These are phyloP conservation scores for Ceratocystis colombiana DNA, from an alignment of 2,329 filamentous ascomycete species.

Conservation along the genomic window DNA sequence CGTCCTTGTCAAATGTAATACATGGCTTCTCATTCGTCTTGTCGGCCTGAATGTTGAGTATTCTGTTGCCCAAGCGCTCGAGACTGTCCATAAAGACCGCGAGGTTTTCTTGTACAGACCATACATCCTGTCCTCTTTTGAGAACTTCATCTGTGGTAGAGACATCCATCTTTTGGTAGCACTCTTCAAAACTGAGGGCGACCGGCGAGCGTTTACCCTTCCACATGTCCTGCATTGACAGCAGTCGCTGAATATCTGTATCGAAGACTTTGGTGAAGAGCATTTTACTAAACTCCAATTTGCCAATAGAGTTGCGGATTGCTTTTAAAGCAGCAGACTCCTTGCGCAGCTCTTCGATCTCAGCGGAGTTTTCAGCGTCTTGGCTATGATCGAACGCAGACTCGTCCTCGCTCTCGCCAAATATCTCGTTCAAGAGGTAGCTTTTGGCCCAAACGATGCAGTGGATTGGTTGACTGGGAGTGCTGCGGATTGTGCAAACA, in stretches of 20 bases:
- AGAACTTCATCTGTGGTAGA: constrained; percentile 42
- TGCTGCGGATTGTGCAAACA: constrained; percentile 94
- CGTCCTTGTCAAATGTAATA: constrained; percentile 92
- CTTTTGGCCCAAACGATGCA: constrained; percentile 99
- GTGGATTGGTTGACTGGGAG: constrained; percentile 90
- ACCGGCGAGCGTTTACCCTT: constrained; percentile 66
- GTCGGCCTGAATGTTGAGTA: constrained; percentile 51
- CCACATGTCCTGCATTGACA: constrained; percentile 95
- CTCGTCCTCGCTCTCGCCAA: constrained; percentile 82
- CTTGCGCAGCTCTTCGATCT: constrained; percentile 77
- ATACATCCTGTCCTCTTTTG: constrained; percentile 61
- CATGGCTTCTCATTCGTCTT: constrained; percentile 48
- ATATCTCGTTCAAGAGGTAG: constrained; percentile 90
- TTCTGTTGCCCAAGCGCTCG: constrained; percentile 61
- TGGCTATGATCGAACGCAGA: constrained; percentile 68
- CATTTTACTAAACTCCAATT: constrained; percentile 61
- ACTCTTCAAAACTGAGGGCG: constrained; percentile 56
- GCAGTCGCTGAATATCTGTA: constrained; percentile 69
- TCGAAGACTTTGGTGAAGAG: constrained; percentile 92
- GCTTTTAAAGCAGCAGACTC: constrained; percentile 76
- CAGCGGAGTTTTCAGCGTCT: constrained; percentile 71
- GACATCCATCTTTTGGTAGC: constrained; percentile 44
- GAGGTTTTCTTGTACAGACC: constrained; percentile 76
- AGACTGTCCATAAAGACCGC: constrained; percentile 79
- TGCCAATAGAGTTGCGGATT: constrained; percentile 73